Percentiles rank a stretch among this genome's conserved stretches.
Evolutionary conservation across 345 rosid species (phyloP).

Genomic region (Turnera subulata): DNA sequence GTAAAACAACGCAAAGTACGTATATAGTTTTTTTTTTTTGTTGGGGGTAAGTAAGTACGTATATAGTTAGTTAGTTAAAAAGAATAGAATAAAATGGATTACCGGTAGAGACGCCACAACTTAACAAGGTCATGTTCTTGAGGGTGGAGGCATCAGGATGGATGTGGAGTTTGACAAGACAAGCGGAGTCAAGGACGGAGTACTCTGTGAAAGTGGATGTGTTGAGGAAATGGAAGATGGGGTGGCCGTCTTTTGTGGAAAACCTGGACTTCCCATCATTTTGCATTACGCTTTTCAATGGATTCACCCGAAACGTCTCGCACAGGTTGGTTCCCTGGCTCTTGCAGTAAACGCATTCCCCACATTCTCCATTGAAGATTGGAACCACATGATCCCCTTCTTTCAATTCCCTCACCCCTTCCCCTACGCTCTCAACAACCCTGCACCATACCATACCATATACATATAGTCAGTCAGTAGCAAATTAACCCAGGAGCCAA

Average conservation of each 20-base stretch:
- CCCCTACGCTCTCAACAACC: conserved; percentile 63
- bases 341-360: conserved; percentile 52
- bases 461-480: no score
- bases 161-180: conserved; percentile 50
- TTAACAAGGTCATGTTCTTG: conserved; percentile 54
- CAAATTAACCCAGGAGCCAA: no score
- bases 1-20: no score
- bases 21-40: no score
- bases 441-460: conserved; percentile 29
- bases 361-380: conserved; percentile 63
- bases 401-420: conserved; percentile 51
- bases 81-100: no score
- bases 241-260: conserved; percentile 35
- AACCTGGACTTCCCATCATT: conserved; percentile 57
- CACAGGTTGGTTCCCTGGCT: conserved; percentile 44
- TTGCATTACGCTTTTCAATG: conserved; percentile 49
- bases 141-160: conserved; percentile 41
- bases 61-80: no score
- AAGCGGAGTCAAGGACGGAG: conserved; percentile 58
- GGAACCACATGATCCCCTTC: conserved; percentile 67
- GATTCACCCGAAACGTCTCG: conserved; percentile 39
- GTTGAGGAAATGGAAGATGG: conserved; percentile 60
- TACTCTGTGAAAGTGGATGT: conserved; percentile 67
- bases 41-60: no score
- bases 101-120: conserved; percentile 76